These are phyloP conservation scores for Euphorbia schlechtendalii DNA, from an alignment of 441 rosid genomes.

Conservation along the genomic window DNA sequence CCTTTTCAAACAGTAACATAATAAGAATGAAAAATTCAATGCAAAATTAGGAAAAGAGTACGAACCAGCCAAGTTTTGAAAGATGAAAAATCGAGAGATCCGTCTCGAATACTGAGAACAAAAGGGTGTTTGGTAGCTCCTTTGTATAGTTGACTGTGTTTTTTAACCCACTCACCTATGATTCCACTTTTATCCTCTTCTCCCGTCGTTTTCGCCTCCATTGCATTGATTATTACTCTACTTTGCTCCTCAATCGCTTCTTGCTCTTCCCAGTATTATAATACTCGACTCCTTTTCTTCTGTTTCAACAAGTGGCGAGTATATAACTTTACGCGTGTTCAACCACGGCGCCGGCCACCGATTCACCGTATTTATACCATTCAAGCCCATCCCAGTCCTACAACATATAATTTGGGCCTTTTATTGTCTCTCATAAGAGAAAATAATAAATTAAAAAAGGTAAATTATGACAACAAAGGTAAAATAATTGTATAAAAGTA, in stretches of 20 bases:
- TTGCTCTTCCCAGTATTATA: background rate
- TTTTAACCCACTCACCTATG: slow-evolving; percentile 48
- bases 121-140: slow-evolving; percentile 57
- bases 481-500: too few species aligned
- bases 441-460: too few species aligned
- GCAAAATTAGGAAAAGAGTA: slow-evolving; percentile 7
- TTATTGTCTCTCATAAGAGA: too few species aligned
- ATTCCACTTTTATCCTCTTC: slow-evolving; percentile 24
- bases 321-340: background rate
- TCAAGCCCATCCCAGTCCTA: too few species aligned
- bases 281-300: background rate
- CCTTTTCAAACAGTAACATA: background rate
- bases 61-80: slow-evolving; percentile 63
- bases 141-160: slow-evolving; percentile 34
- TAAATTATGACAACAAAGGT: too few species aligned
- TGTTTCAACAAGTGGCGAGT: background rate
- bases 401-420: too few species aligned
- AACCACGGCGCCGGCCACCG: background rate
- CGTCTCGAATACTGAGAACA: slow-evolving; percentile 54
- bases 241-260: background rate
- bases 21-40: background rate
- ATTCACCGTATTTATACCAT: too few species aligned
- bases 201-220: slow-evolving; percentile 17
- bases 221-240: background rate
- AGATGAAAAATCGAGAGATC: slow-evolving; percentile 41